A percentile compares a stretch with the other conserved stretches of the same genome.
Evolutionary conservation across 2,329 filamentous ascomycete genomes (phyloP).

Genomic region (Fusarium subglutinans): DNA sequence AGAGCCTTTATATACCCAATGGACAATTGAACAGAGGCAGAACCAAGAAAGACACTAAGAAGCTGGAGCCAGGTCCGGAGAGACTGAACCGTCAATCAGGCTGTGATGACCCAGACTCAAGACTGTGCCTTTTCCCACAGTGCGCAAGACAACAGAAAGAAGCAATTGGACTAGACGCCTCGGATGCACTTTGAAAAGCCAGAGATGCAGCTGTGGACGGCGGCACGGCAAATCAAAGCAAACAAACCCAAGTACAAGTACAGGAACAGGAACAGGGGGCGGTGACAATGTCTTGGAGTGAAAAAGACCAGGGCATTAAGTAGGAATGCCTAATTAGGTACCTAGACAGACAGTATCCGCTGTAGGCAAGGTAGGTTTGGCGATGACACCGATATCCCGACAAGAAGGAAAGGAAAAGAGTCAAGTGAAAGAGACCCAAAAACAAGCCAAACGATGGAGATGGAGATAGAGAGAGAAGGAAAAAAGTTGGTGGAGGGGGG

Average conservation of each 20-base stretch:
- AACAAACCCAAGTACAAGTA: neutral
- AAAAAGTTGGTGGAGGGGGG: slow-evolving; percentile 10
- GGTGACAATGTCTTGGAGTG: slow-evolving; percentile 18
- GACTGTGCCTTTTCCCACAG: slow-evolving; percentile 20
- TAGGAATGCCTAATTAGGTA: slow-evolving; percentile 7
- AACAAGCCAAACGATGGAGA: neutral
- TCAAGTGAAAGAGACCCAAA: neutral
- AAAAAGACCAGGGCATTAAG: slow-evolving; percentile 1
- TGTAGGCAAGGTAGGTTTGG: neutral
- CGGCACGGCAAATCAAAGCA: neutral
- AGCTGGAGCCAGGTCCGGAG: neutral
- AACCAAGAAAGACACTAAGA: neutral
- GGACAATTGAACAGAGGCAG: neutral
- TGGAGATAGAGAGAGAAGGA: neutral
- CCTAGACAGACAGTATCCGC: neutral
- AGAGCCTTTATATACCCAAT: slow-evolving; percentile 37
- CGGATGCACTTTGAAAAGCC: slow-evolving; percentile 11
- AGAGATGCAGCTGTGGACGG: slow-evolving; percentile 8
- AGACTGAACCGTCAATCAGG: slow-evolving; percentile 13
- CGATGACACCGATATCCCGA: neutral
- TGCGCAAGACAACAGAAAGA: slow-evolving; percentile 17
- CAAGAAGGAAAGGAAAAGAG: neutral
- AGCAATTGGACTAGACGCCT: slow-evolving; percentile 20
- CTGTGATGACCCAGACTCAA: slow-evolving; percentile 1
- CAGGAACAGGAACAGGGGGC: slow-evolving; percentile 4